Evolutionary conservation across 331 rosid species (phyloP).

Genomic region (Pyracantha coccinea): DNA sequence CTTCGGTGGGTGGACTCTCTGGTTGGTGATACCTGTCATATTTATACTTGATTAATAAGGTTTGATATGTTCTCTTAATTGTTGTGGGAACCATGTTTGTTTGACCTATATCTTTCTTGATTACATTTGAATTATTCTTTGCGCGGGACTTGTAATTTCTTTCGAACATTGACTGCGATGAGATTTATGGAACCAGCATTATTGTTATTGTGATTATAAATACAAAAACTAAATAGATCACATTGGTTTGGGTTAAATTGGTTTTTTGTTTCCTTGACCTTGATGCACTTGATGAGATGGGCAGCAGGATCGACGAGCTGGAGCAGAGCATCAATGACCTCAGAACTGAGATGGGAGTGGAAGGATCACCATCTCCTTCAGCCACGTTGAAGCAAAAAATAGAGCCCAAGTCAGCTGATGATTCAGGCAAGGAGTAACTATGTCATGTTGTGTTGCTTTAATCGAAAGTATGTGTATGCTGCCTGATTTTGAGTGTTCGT

Average conservation of each 20-base stretch:
- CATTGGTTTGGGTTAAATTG: background rate
- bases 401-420: slow-evolving; percentile 17
- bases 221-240: too few relatives aligned
- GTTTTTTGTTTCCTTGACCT: slow-evolving; percentile 32
- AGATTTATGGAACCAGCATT: too few relatives aligned
- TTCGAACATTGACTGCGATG: too few relatives aligned
- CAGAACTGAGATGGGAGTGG: slow-evolving; percentile 37
- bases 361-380: slow-evolving; percentile 24
- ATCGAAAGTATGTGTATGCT: background rate
- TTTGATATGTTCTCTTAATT: background rate
- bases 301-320: slow-evolving; percentile 37
- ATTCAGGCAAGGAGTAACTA: slow-evolving; percentile 9
- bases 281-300: slow-evolving; percentile 46
- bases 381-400: slow-evolving; percentile 14
- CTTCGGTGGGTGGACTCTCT: background rate
- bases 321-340: slow-evolving; percentile 46
- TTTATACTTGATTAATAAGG: background rate
- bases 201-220: too few relatives aligned
- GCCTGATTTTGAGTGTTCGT: background rate
- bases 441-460: background rate
- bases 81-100: background rate
- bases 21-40: background rate
- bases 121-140: background rate
- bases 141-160: background rate
- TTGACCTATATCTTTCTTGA: background rate